Evolutionary conservation across 345 rosid genomes (phyloP).

Genomic region (Gossypium thurberi): DNA sequence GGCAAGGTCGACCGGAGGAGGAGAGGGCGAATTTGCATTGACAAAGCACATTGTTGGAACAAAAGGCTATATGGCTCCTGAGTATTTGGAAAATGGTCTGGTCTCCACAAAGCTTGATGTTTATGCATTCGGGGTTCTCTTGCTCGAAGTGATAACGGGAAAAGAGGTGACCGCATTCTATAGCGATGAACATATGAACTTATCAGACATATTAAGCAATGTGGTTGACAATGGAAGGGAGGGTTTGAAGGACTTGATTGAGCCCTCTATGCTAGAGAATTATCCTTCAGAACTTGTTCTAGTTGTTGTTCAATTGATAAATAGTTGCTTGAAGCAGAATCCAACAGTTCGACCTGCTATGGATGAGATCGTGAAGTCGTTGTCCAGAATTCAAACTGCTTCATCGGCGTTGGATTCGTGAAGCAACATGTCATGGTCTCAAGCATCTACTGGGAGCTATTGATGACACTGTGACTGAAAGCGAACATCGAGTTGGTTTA

Average conservation of each 20-base stretch:
- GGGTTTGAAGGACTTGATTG: slow-evolving; percentile 26
- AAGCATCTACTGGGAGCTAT: neutral
- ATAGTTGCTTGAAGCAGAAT: slow-evolving; percentile 51
- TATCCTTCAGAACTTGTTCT: slow-evolving; percentile 39
- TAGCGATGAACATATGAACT: slow-evolving; percentile 20
- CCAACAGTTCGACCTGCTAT: slow-evolving; percentile 58
- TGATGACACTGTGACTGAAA: slow-evolving; percentile 2
- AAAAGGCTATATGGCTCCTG: slow-evolving; percentile 79
- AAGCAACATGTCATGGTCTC: neutral
- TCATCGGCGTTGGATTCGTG: slow-evolving; percentile 35
- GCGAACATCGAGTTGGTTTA: neutral
- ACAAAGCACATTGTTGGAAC: slow-evolving; percentile 82
- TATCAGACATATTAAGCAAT: slow-evolving; percentile 21
- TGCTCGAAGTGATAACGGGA: slow-evolving; percentile 60
- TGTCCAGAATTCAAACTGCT: slow-evolving; percentile 41
- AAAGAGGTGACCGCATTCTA: slow-evolving; percentile 42
- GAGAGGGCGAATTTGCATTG: slow-evolving; percentile 51
- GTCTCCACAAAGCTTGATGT: slow-evolving; percentile 75
- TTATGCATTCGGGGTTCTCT: slow-evolving; percentile 70
- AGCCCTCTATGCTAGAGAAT: slow-evolving; percentile 36
- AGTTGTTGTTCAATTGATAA: slow-evolving; percentile 33
- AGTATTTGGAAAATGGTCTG: slow-evolving; percentile 71
- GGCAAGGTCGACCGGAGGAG: slow-evolving; percentile 38
- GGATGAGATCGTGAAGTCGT: slow-evolving; percentile 49
- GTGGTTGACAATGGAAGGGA: slow-evolving; percentile 23